A percentile compares a stretch with the other conserved stretches of the same genome.
phyloP scores from a whole-genome alignment of 768 basidiomycete genomes.

The Chlorophyllum brunneum region DNA sequence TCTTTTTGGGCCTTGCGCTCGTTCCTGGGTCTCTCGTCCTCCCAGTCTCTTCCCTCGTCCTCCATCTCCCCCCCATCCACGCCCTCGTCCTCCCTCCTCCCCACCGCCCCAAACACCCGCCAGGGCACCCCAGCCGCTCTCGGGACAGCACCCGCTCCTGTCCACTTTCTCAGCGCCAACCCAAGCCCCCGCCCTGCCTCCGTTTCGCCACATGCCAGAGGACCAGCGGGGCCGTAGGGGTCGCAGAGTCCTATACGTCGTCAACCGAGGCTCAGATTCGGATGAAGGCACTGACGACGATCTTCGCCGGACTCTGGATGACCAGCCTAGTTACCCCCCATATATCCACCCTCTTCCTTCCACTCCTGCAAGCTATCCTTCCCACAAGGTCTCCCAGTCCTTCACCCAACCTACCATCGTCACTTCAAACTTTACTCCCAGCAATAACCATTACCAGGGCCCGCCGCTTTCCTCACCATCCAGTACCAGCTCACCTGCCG shows the following conservation, averaged over 20 bases:
- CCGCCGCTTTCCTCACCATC: constrained; percentile 69
- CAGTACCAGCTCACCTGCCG: constrained; percentile 57
- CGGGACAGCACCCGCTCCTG: no score
- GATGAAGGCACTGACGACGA: constrained; percentile 29
- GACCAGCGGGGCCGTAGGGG: constrained; percentile 31
- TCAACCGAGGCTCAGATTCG: constrained; percentile 53
- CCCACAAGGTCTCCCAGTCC: constrained; percentile 16
- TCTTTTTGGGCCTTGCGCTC: constrained; percentile 13
- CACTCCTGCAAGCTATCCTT: constrained; percentile 11
- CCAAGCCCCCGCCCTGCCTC: constrained; percentile 10
- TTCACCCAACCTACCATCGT: constrained; percentile 22
- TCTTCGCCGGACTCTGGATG: constrained; percentile 12
- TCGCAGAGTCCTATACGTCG: constrained; percentile 49
- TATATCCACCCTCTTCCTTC: constrained; percentile 15
- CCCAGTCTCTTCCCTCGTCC: constrained; percentile 10
- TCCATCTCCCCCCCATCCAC: background rate
- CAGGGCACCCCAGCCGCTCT: constrained; percentile 4
- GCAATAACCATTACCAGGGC: constrained; percentile 30
- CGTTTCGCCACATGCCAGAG: constrained; percentile 51
- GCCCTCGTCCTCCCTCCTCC: background rate
- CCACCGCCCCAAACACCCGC: background rate
- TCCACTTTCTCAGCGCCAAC: constrained; percentile 1
- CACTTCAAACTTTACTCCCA: constrained; percentile 22
- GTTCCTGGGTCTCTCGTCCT: constrained; percentile 14
- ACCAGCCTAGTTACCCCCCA: constrained; percentile 11